Base-by-base conservation (phyloP, 768 basidiomycete species). In the Tricholoma furcatifolium region DNA sequence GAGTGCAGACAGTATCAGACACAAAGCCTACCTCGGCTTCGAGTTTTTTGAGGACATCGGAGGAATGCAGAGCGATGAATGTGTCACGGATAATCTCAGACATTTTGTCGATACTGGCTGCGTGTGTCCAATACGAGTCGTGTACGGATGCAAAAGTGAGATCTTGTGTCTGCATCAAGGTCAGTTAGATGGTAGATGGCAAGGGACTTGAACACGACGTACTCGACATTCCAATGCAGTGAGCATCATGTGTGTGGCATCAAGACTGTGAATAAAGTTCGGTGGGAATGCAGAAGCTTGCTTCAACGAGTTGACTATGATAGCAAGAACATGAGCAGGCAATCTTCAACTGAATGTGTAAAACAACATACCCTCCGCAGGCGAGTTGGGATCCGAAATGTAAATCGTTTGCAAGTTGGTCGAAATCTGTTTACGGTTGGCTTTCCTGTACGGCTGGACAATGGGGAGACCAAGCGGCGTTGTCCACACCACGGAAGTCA, bases 41-140 rank as follows among this genome's bases (percentile, higher is more conserved):
- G 0, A 98, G 81, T 60, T 80, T 82, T 18, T 70, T 71, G 5
- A 98, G 80, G 7, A 98, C 83, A 65, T 95, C 87, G 7, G 90
- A 88, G 15, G 88, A 88, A 69, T 99, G 96, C 14, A 98, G 78
- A 0, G 88, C 84, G 52, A 98, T 89, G 68, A 99, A 99, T 1
- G 91, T 93, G 40, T 95, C 89, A 24, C 96, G 88, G 62, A 98
- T 96, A 60, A 90, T 78, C 43, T 75, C 77, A 0, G 92, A 90
- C 93, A 98, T 96, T 47, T 83, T 72, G 69, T 97, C 91, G 49
- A 98, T 87, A 58, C 79, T 81, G 41, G 74, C 81, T 0, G 97
- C 88, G 65, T 99, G 97, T 3, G 96, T 98, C 97, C 97, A 99
- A 71, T 98, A 99, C 1, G 97, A 98, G 65, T 99, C 97, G 65